Percentiles rank a stretch among this genome's conserved stretches.
phyloP scores from a whole-genome alignment of 495 filamentous ascomycete species.

The Penicillium argentinense region DNA sequence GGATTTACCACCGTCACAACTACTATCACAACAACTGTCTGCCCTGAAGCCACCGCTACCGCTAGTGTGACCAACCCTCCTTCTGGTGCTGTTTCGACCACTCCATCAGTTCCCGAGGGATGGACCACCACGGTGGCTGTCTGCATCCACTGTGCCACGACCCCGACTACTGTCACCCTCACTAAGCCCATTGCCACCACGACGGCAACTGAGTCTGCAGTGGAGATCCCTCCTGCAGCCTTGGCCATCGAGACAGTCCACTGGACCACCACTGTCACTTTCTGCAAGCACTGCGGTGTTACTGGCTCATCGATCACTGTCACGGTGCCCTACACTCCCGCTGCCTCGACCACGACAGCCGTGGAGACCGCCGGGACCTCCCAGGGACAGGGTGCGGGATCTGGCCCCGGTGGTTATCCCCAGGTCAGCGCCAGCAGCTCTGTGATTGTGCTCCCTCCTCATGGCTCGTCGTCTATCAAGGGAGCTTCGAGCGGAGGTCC shows the following conservation, averaged over 20 bases:
- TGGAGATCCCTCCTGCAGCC: conserved; percentile 7
- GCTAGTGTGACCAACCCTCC: conserved; percentile 17
- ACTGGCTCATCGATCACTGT: conserved; percentile 35
- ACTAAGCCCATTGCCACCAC: conserved; percentile 32
- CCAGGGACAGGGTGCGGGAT: conserved; percentile 1
- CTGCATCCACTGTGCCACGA: conserved; percentile 45
- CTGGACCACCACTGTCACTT: conserved; percentile 42
- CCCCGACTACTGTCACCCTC: conserved; percentile 43
- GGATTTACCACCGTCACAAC: conserved; percentile 47
- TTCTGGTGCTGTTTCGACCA: conserved; percentile 16
- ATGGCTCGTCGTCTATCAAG: conserved; percentile 2
- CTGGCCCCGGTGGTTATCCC: background rate
- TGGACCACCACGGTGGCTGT: conserved; percentile 51
- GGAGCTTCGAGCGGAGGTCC: conserved; percentile 1
- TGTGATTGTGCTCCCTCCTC: background rate
- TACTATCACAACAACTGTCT: conserved; percentile 39
- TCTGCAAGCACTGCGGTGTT: conserved; percentile 41
- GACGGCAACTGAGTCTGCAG: conserved; percentile 5
- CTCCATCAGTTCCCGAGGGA: conserved; percentile 36
- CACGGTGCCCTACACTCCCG: conserved; percentile 28
- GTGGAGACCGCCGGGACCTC: background rate
- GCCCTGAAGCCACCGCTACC: conserved; percentile 32
- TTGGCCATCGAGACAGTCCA: conserved; percentile 30
- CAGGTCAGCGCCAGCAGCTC: background rate
- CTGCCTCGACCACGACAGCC: conserved; percentile 8